Evolutionary conservation across 1,139 yeast species (phyloP).

Genomic region (Ashbya aceris): DNA sequence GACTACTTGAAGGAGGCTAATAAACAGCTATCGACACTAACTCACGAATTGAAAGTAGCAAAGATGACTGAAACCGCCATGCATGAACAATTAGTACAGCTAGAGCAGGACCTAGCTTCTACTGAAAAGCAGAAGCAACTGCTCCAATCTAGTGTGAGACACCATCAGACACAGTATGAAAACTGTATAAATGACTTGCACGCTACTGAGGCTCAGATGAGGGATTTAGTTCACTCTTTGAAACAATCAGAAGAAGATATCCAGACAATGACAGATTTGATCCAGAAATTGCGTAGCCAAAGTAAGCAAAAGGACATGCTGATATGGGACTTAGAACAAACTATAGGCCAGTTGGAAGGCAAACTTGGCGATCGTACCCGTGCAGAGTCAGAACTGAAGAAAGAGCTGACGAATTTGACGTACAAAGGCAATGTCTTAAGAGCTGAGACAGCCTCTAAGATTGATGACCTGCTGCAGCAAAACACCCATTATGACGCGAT

Average conservation of each 20-base stretch:
- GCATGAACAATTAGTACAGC: slow-evolving; percentile 24
- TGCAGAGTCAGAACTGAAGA: slow-evolving; percentile 55
- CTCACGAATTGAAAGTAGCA: slow-evolving; percentile 18
- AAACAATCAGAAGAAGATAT: slow-evolving; percentile 50
- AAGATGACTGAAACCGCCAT: slow-evolving; percentile 21
- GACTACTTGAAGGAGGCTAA: slow-evolving; percentile 25
- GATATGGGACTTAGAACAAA: slow-evolving; percentile 50
- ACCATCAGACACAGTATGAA: slow-evolving; percentile 66
- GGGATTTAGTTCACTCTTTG: slow-evolving; percentile 46
- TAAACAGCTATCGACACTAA: slow-evolving; percentile 16
- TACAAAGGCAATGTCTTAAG: slow-evolving; percentile 54
- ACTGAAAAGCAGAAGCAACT: slow-evolving; percentile 26
- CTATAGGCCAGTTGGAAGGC: slow-evolving; percentile 46
- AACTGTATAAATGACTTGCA: slow-evolving; percentile 68
- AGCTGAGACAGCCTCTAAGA: slow-evolving; percentile 43
- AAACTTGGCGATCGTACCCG: slow-evolving; percentile 51
- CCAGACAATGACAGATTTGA: slow-evolving; percentile 46
- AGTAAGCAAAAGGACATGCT: slow-evolving; percentile 48
- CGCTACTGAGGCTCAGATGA: slow-evolving; percentile 60
- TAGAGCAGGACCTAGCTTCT: slow-evolving; percentile 22
- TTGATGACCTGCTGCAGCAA: slow-evolving; percentile 41
- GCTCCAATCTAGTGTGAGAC: slow-evolving; percentile 34
- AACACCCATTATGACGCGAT: slow-evolving; percentile 41
- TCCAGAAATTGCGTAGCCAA: slow-evolving; percentile 48
- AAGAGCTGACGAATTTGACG: slow-evolving; percentile 52